These are phyloP conservation scores for Xerocomus brunneocitrinus DNA, from an alignment of 768 basidiomycete species.

Conservation along the genomic window DNA sequence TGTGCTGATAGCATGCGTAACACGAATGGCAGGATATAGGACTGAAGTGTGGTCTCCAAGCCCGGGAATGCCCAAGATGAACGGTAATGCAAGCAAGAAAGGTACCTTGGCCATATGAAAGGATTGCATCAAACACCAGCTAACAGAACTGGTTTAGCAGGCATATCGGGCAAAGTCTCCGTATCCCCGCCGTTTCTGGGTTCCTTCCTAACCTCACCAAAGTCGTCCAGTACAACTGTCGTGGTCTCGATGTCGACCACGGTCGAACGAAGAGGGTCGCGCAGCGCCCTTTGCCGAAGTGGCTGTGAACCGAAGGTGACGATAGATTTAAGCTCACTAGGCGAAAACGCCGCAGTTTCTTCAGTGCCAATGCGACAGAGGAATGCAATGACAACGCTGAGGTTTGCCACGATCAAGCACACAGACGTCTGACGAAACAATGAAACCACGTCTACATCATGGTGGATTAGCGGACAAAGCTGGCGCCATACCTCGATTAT, in stretches of 20 bases:
- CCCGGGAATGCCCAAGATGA: neutral
- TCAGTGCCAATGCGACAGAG: slow-evolving; percentile 5
- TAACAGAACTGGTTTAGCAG: neutral
- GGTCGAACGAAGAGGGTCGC: neutral
- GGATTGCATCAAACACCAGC: neutral
- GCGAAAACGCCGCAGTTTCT: neutral
- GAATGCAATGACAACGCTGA: slow-evolving; percentile 2
- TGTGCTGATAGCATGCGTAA: neutral
- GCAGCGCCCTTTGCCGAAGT: neutral
- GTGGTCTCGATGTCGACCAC: neutral
- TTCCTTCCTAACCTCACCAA: too few species aligned
- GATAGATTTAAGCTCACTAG: neutral
- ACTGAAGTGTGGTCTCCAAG: neutral
- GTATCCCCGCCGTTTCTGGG: neutral
- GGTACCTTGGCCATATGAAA: neutral
- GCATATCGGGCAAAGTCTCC: neutral
- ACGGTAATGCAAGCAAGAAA: neutral
- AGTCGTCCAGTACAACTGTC: neutral
- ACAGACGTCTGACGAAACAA: neutral
- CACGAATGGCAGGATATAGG: neutral
- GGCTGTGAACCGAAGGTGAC: neutral
- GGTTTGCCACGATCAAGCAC: slow-evolving; percentile 3
- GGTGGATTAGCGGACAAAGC: neutral
- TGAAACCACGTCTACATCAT: neutral
- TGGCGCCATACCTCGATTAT: slow-evolving; percentile 1